These are phyloP conservation scores for Cystoderma amianthinum DNA, from an alignment of 768 basidiomycete species.

Conservation along the genomic window DNA sequence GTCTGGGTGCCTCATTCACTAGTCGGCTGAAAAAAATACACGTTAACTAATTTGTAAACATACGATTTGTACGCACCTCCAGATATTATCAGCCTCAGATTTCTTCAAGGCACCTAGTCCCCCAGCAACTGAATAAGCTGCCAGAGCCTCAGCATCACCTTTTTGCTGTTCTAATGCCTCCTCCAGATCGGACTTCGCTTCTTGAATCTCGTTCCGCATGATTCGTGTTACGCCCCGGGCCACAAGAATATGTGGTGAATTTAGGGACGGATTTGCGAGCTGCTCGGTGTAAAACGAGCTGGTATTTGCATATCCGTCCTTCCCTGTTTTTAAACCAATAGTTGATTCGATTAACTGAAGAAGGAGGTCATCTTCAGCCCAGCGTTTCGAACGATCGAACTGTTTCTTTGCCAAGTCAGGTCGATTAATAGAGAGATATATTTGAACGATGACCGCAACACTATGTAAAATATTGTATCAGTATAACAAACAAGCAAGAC, in stretches of 20 bases:
- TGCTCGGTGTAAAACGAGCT: slow-evolving; percentile 77
- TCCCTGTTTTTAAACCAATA: slow-evolving; percentile 69
- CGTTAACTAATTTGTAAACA: slow-evolving; percentile 4
- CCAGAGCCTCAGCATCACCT: slow-evolving; percentile 59
- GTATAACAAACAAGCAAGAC: no score
- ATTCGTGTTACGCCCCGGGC: slow-evolving; percentile 77
- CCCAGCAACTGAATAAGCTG: slow-evolving; percentile 58
- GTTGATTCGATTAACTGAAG: slow-evolving; percentile 86
- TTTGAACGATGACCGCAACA: slow-evolving; percentile 75
- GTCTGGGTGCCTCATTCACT: slow-evolving; percentile 45
- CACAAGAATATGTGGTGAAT: slow-evolving; percentile 67
- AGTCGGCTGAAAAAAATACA: slow-evolving; percentile 24
- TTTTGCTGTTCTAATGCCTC: slow-evolving; percentile 60
- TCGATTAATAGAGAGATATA: slow-evolving; percentile 87
- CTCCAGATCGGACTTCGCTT: slow-evolving; percentile 76
- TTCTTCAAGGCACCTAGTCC: slow-evolving; percentile 54
- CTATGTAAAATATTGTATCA: slow-evolving; percentile 32
- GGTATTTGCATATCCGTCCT: slow-evolving; percentile 53
- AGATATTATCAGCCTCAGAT: slow-evolving; percentile 58
- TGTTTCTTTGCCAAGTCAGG: slow-evolving; percentile 83
- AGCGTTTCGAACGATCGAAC: slow-evolving; percentile 75
- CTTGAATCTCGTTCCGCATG: slow-evolving; percentile 65
- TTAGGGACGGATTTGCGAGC: slow-evolving; percentile 70
- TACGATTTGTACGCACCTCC: slow-evolving; percentile 45
- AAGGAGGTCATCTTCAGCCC: slow-evolving; percentile 86